Evolutionary conservation across 2,329 filamentous ascomycete species (phyloP), one percentile per base, ranked within the genome.

Genomic region (Colletotrichum lentis): DNA sequence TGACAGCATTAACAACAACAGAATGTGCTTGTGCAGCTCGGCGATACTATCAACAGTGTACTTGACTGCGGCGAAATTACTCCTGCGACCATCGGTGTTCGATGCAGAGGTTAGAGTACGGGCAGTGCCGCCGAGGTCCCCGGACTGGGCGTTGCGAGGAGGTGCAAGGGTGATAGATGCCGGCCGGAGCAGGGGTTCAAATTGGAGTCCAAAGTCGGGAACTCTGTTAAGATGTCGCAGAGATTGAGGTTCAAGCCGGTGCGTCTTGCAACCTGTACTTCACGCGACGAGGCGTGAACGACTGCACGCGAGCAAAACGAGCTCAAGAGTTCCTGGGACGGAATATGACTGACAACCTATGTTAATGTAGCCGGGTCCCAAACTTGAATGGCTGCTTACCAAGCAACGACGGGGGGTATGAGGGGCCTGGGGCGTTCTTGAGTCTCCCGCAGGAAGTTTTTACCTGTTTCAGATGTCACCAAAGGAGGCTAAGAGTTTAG

Each of bases 391-490:
- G 18, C n/a, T 44, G 53, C 57, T 58, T 67, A 53, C 22, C 49
- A 56, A 50, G 59, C 37, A 31, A n/a, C 12, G 16, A 27, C 31
- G 54, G 41, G 56, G 56, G 41, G 27, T n/a, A n/a, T 3, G 16
- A 3, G 41, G 6, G 43, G 47, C 27, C 8, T 35, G 50, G 24
- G 22, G 14, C 11, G 14, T 46, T 52, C n/a, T 46, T 47, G 43
- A 22, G 11, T 22, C 22, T 14, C 24, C 39, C 16, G 22, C 44
- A 64, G 62, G 55, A 65, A 61, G 47, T 60, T 60, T 65, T 68
- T 55, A 24, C 47, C 62, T 31, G 35, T 59, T 67, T 18, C 14
- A 54, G 61, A 58, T 35, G 20, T 10, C 8, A 31, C 49, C 20
- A 53, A 24, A 27, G 11, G 12, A 41, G 22, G 54, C 54, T 35